A percentile compares a stretch with the other conserved stretches of the same genome.
Conservation (phyloP, 2,329 filamentous ascomycete species). For the Neofusicoccum kwambonambiense region DNA sequence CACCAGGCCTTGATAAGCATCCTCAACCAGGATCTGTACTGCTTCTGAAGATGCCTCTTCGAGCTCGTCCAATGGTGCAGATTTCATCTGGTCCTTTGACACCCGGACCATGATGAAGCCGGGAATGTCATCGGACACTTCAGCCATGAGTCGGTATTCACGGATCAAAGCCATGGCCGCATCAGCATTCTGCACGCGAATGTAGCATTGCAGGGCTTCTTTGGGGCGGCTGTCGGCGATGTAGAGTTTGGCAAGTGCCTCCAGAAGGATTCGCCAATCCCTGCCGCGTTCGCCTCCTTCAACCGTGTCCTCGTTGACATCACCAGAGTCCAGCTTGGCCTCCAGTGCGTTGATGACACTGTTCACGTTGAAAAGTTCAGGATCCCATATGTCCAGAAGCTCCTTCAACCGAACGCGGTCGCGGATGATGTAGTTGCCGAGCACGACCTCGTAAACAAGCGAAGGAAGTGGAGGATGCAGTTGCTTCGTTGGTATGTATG, state of each 20-base stretch:
- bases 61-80: constrained; percentile 67
- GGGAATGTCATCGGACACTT: constrained; percentile 84
- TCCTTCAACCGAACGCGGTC: constrained; percentile 75
- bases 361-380: constrained; percentile 77
- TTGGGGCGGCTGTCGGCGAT: constrained; percentile 76
- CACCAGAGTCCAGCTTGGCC: constrained; percentile 73
- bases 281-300: constrained; percentile 70
- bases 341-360: constrained; percentile 77
- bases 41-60: constrained; percentile 80
- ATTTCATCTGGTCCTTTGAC: constrained; percentile 64
- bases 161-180: constrained; percentile 81
- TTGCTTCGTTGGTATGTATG: constrained; percentile 75
- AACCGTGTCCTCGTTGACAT: constrained; percentile 72
- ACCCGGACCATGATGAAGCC: constrained; percentile 87
- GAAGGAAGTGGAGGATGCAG: constrained; percentile 76
- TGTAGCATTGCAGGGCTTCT: constrained; percentile 85
- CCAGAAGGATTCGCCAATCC: constrained; percentile 89
- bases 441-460: constrained; percentile 81
- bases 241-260: constrained; percentile 79
- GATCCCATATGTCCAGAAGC: constrained; percentile 78
- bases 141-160: constrained; percentile 85
- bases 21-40: constrained; percentile 81
- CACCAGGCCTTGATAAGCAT: constrained; percentile 86
- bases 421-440: constrained; percentile 81
- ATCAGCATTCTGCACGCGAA: constrained; percentile 87